Evolutionary conservation across 2,329 filamentous ascomycete species (phyloP), one percentile per base, ranked within the genome.

Genomic region (Myotisia sp.): DNA sequence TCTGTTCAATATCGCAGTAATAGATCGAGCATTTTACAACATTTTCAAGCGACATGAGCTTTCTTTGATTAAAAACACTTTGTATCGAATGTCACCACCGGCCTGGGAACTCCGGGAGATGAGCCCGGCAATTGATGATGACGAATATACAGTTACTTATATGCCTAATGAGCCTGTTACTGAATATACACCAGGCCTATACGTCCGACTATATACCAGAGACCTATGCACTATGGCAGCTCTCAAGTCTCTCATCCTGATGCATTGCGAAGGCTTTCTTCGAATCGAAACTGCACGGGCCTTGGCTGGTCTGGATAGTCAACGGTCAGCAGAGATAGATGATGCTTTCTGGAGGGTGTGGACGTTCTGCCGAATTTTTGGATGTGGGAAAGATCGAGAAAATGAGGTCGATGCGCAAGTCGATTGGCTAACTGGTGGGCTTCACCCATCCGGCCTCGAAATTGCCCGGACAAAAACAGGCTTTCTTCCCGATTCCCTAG

Each of bases 361-460:
- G 72, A 73, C 67, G 1, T 78, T 77, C 51, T 76, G 72, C 51
- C 65, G 64, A 35, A 67, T 76, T 20, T 78, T 78, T 34, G 74
- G 74, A 1, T 65, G 61, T 32, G 62, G 63, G 0, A 74, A 71
- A 43, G 63, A 62, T 3, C 63, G 71, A 9, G 70, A 75, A 43
- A 65, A 71, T 19, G 71, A 76, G 39, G 57, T 74, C 21, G 58
- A 65, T 22, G 70, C 65, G 3, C 72, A 77, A 47, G 62, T 71
- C 43, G 71, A 76, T 44, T 78, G 74, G 74, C 54, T 78, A 7
- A 67, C 65, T 38, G 74, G 72, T 21, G 72, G 71, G 2, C 37
- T 54, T 4, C n/a, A n/a, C n/a, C n/a, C n/a, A n/a, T n/a, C n/a
- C n/a, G n/a, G n/a, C n/a, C 50, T 70, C 27, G 68, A 69, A 3